phyloP scores from a whole-genome alignment of 371 early-diverging fungal genomes.

The Apophysomyces trapeziformis region DNA sequence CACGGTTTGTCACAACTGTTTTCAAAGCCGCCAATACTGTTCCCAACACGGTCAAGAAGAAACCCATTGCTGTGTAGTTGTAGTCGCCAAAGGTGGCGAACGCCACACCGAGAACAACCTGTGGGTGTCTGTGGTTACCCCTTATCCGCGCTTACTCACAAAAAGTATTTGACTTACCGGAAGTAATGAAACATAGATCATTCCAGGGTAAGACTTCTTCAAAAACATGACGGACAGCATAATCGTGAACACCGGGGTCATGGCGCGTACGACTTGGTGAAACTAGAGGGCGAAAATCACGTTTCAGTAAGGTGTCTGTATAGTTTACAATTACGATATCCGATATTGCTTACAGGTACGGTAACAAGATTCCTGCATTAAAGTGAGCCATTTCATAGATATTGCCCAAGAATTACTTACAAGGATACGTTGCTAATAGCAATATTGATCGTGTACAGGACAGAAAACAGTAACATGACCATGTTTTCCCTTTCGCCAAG shows the following conservation, averaged over 20 bases:
- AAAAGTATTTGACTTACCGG: slow-evolving; percentile 48
- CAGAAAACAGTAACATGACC: slow-evolving; percentile 79
- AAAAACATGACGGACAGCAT: slow-evolving; percentile 65
- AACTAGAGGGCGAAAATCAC: slow-evolving; percentile 44
- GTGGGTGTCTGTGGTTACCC: slow-evolving; percentile 6
- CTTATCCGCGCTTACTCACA: background rate
- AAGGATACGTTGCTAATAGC: slow-evolving; percentile 87
- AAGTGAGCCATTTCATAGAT: background rate
- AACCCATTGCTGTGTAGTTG: slow-evolving; percentile 73
- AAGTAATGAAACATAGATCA: slow-evolving; percentile 66
- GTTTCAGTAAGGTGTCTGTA: background rate
- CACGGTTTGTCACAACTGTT: slow-evolving; percentile 83
- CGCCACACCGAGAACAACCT: slow-evolving; percentile 80
- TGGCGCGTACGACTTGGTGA: slow-evolving; percentile 90
- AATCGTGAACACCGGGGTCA: slow-evolving; percentile 85
- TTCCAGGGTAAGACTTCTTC: slow-evolving; percentile 59
- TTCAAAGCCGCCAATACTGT: slow-evolving; percentile 83
- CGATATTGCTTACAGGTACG: slow-evolving; percentile 41
- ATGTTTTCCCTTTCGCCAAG: slow-evolving; percentile 69
- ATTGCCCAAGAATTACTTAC: slow-evolving; percentile 48
- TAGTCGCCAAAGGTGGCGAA: slow-evolving; percentile 88
- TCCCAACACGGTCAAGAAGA: slow-evolving; percentile 83
- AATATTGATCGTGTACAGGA: slow-evolving; percentile 89
- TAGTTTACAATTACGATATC: background rate
- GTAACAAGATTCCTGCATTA: slow-evolving; percentile 45